Conservation (phyloP, 2,329 filamentous ascomycete genomes). For the Zopfia rhizophila region DNA sequence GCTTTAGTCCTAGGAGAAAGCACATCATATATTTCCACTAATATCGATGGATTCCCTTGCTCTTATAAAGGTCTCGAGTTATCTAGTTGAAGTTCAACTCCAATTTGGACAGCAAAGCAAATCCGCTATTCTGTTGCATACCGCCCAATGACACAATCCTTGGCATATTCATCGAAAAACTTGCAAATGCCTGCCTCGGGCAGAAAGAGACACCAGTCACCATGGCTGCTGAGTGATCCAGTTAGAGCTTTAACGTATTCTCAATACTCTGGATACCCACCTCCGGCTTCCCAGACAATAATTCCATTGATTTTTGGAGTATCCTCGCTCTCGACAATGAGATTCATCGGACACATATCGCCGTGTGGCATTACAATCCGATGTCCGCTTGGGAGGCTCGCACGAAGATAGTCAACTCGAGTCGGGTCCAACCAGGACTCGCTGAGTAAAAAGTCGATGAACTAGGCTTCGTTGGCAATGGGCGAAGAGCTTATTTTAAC, state of each 20-base stretch:
- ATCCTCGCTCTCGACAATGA: conserved; percentile 15
- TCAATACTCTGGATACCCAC: conserved; percentile 14
- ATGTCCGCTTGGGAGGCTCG: conserved; percentile 10
- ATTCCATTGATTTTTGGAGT: conserved; percentile 7
- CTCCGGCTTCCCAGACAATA: conserved; percentile 12
- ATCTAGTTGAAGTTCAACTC: too few species aligned
- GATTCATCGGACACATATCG: conserved; percentile 12
- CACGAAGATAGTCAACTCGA: conserved; percentile 10
- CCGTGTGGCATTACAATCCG: conserved; percentile 14
- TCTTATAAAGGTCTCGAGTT: too few species aligned
- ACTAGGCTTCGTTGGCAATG: conserved; percentile 10
- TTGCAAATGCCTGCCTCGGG: conserved; percentile 7
- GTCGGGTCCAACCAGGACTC: conserved; percentile 9
- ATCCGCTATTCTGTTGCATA: conserved; percentile 1
- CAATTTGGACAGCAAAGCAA: background rate
- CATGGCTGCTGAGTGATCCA: conserved; percentile 3
- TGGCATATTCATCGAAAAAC: conserved; percentile 15
- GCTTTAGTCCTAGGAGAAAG: too few species aligned
- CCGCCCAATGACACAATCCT: conserved; percentile 10
- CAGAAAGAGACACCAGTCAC: conserved; percentile 14
- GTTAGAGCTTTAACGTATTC: conserved; percentile 13
- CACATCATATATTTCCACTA: too few species aligned
- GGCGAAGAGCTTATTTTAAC: conserved; percentile 3
- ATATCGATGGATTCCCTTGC: too few species aligned
- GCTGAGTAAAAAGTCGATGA: conserved; percentile 11